These are phyloP conservation scores for Hypoxylon sp. DNA, from an alignment of 2,329 filamentous ascomycete species.

Conservation along the genomic window DNA sequence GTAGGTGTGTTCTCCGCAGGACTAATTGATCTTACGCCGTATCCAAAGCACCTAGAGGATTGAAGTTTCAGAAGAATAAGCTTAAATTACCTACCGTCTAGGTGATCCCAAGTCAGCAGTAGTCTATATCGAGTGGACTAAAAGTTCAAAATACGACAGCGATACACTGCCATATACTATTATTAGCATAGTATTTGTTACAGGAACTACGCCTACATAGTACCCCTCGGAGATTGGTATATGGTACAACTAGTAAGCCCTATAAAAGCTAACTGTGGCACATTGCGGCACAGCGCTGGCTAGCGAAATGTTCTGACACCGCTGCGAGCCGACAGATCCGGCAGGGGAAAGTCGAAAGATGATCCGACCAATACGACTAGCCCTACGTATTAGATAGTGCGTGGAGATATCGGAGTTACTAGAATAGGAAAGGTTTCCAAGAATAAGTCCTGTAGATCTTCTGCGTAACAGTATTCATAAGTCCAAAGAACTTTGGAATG, in stretches of 20 bases:
- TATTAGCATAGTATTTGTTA: background rate
- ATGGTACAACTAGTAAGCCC: constrained; percentile 1
- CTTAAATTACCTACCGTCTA: background rate
- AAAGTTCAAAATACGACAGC: background rate
- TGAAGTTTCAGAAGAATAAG: constrained; percentile 2
- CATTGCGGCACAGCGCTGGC: background rate
- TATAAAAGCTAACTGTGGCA: background rate
- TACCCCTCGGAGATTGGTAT: background rate
- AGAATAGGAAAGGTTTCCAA: background rate
- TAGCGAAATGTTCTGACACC: background rate
- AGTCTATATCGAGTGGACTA: background rate
- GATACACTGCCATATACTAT: constrained; percentile 3
- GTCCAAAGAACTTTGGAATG: background rate
- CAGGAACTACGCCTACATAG: background rate
- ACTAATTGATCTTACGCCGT: background rate
- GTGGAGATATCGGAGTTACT: constrained; percentile 1
- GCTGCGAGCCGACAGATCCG: background rate
- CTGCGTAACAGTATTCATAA: background rate
- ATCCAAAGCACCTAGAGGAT: background rate
- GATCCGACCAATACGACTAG: background rate
- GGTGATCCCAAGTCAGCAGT: background rate
- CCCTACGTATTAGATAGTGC: background rate
- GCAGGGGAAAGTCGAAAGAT: background rate
- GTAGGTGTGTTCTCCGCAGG: background rate
- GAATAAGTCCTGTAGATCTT: background rate